Conservation (phyloP, 371 early-diverging fungal species). For the Mucor indicus region DNA sequence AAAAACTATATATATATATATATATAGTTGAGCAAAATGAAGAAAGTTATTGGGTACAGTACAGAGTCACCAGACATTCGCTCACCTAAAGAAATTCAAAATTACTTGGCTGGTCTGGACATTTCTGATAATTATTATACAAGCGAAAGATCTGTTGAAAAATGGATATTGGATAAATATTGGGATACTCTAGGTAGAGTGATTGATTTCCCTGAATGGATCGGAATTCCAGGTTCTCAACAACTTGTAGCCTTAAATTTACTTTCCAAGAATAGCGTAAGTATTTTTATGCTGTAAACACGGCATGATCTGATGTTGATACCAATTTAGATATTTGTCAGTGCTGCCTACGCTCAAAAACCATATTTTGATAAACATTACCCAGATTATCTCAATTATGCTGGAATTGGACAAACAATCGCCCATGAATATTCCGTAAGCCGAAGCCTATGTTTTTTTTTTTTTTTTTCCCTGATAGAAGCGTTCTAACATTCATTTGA, state of each 20-base stretch:
- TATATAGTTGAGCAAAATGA: slow-evolving; percentile 16
- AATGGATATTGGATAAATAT: slow-evolving; percentile 23
- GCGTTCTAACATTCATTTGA: background rate
- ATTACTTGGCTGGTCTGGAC: slow-evolving; percentile 32
- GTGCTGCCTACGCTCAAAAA: slow-evolving; percentile 54
- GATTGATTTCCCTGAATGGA: slow-evolving; percentile 47
- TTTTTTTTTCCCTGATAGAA: background rate
- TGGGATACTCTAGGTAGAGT: slow-evolving; percentile 36
- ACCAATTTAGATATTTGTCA: slow-evolving; percentile 61
- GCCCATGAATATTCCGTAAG: slow-evolving; percentile 64
- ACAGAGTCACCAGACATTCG: slow-evolving; percentile 44
- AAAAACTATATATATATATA: background rate
- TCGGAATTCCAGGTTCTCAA: slow-evolving; percentile 37
- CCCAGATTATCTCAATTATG: slow-evolving; percentile 61
- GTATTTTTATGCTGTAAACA: too few relatives aligned
- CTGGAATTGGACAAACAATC: slow-evolving; percentile 57
- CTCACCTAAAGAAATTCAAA: slow-evolving; percentile 38
- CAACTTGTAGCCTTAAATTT: slow-evolving; percentile 48
- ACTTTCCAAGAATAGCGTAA: slow-evolving; percentile 21
- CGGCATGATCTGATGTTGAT: too few relatives aligned
- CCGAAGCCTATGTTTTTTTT: background rate
- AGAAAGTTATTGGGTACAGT: slow-evolving; percentile 47
- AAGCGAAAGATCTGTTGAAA: slow-evolving; percentile 31
- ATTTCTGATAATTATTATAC: slow-evolving; percentile 44
- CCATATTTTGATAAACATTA: slow-evolving; percentile 45